Base-by-base conservation (phyloP, 2,329 filamentous ascomycete genomes). In the Camillea tinctor region DNA sequence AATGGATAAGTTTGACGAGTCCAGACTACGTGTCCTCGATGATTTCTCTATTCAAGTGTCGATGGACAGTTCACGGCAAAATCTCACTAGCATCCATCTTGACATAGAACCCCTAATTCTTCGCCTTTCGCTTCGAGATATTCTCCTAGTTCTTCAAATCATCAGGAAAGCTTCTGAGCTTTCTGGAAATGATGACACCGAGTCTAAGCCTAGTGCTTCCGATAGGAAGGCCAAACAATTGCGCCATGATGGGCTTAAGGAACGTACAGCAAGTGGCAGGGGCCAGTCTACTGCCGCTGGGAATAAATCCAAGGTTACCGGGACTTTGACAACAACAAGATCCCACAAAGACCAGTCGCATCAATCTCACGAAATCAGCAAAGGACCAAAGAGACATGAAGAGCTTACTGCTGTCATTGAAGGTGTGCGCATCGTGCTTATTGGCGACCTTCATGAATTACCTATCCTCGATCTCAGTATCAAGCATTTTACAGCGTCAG, bases 1-100 rank as follows among this genome's bases (percentile, higher is more conserved):
- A 13, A 99, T 99, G 95, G 96, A 99, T 75, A 91, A 88, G 64
- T 98, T 98, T 68, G 94, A 99, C 67, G 93, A 91, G 3, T 93
- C 89, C 49, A 87, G 92, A 44, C 82, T 99, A 52, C 88, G 95
- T 19, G 97, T 99, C 62, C 85, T 99, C 30, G 96, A 99, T 72
- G 93, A 99, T 75, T 99, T 99, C 73, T 97, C 93, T 2, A 81
- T 98, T 9, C 91, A 95, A 64, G 82, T 96, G 68, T 95, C 92
- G 2, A 87, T 99, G 80, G 94, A 99, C 70, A 85, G 75, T 63
- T 87, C 85, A 0, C 77, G 80, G 54, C 72, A 78, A 0, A 88
- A 86, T 66, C 69, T 88, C 40, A 95, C 88, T 2, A 95, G 86
- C 66, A 94, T 99, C 56, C 88, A 92, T 66, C 84, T 97, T 15